Base-by-base conservation (phyloP, 805 yeast genomes). In the Saturnispora zaruensis region DNA sequence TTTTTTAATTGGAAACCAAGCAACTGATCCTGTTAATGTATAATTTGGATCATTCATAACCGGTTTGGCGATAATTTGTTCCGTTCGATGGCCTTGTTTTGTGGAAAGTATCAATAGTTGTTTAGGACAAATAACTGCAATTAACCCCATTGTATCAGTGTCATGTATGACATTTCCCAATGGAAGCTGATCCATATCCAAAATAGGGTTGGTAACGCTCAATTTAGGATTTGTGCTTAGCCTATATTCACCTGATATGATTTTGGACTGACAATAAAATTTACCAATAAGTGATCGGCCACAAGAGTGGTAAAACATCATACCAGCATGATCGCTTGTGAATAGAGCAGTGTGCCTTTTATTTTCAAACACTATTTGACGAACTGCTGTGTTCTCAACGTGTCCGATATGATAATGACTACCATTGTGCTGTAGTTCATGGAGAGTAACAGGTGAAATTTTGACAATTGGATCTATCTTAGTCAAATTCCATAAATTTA, bases 401-500 rank as follows among this genome's bases (percentile, higher is more conserved):
- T 77, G 81, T 14, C 63, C 63, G 23, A 57, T 54, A 53, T 55
- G 52, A 38, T 48, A 34, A 48, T 59, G 49, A 5, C 57, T 51
- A 8, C 66, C 48, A 49, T 53, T 47, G 24, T 42, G 46, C 21
- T 52, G 47, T 3, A 56, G 45, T 28, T 63, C 63, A 13, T 53
- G 53, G 23, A 55, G 55, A 0, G 63, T 56, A 6, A 64, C 55
- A 2, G 73, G 69, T 3, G 60, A 50, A 8, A 67, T 60, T 37
- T 57, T 57, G 36, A 68, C 45, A n/a, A 57, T 45, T 6, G 70
- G 71, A 8, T 46, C 49, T 23, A 62, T 64, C 28, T 61, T 64
- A 13, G 61, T 55, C 25, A 83, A 56, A 53, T 85, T 81, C 95
- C 96, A 91, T 2, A 86, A 56, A 26, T 74, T 67, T 2, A 90